A percentile compares a stretch with the other conserved stretches of the same genome.
Evolutionary conservation across 2,329 filamentous ascomycete genomes (phyloP).

Genomic region (Neurospora crassa): DNA sequence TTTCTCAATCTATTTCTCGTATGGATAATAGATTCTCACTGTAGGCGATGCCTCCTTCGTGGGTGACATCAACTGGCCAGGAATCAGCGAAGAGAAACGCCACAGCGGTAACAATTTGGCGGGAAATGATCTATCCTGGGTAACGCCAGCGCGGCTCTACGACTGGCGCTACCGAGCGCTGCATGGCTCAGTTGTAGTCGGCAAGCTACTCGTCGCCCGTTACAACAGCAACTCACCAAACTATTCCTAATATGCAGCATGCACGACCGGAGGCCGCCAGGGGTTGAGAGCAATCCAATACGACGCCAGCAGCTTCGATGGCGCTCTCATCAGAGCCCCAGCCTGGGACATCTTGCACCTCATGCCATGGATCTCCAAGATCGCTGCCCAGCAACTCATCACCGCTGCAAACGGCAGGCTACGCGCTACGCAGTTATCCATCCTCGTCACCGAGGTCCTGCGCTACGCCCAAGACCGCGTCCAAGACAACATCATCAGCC

Average conservation of each 20-base stretch:
- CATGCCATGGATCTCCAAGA: conserved; percentile 23
- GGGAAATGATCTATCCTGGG: conserved; percentile 25
- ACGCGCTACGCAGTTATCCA: conserved; percentile 1
- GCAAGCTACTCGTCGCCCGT: conserved; percentile 31
- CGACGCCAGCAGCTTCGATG: conserved; percentile 46
- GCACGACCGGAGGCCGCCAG: conserved; percentile 50
- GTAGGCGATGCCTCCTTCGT: conserved; percentile 22
- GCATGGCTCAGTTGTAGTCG: conserved; percentile 37
- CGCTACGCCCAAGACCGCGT: conserved; percentile 28
- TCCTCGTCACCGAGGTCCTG: conserved; percentile 28
- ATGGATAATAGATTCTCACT: conserved; percentile 18
- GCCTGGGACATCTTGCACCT: conserved; percentile 32
- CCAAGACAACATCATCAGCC: conserved; percentile 27
- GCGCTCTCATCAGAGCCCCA: conserved; percentile 38
- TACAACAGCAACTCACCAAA: conserved; percentile 2
- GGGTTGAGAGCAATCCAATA: conserved; percentile 43
- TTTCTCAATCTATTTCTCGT: background rate
- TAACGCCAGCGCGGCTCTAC: conserved; percentile 23
- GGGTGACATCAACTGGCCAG: conserved; percentile 17
- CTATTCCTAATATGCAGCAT: conserved; percentile 44
- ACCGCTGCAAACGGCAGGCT: conserved; percentile 1
- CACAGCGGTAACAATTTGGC: conserved; percentile 28
- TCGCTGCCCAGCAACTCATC: conserved; percentile 7
- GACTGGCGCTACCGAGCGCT: conserved; percentile 29
- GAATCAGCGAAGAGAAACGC: conserved; percentile 17